Evolutionary conservation across 257 asterid genomes (phyloP).

Genomic region (Scutellaria barbata): DNA sequence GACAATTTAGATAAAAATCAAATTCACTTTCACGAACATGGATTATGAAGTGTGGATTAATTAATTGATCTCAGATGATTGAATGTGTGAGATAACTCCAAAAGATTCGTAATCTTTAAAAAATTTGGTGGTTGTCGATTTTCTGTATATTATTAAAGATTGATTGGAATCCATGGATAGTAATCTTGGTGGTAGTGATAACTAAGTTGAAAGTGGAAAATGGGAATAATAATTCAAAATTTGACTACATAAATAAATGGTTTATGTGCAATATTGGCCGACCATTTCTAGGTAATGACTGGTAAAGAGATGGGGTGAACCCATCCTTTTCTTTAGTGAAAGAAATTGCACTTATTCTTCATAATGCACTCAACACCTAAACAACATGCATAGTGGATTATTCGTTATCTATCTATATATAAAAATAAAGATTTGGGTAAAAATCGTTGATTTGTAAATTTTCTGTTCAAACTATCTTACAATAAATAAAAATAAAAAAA

Average conservation of each 20-base stretch:
- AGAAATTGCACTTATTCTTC: constrained; percentile 28
- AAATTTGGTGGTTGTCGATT: constrained; percentile 10
- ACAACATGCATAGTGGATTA: constrained; percentile 47
- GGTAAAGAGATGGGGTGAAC: constrained; percentile 42
- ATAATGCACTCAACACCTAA: constrained; percentile 37
- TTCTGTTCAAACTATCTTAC: no score
- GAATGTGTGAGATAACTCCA: no score
- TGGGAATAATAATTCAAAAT: constrained; percentile 35
- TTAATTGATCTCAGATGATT: background rate
- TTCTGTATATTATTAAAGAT: constrained; percentile 17
- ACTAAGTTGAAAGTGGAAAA: constrained; percentile 36
- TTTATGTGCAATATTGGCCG: constrained; percentile 45
- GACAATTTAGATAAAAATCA: no score
- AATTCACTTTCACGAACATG: no score
- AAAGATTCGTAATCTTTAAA: background rate
- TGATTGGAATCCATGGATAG: constrained; percentile 30
- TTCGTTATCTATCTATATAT: no score
- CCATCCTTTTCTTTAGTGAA: constrained; percentile 28
- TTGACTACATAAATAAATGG: constrained; percentile 28
- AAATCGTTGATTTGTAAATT: no score
- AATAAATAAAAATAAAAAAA: no score
- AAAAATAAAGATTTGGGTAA: no score
- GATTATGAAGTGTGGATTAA: background rate
- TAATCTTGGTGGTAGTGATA: constrained; percentile 32
- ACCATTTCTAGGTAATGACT: constrained; percentile 40